A percentile compares a stretch with the other conserved stretches of the same genome.
These are phyloP conservation scores for Monosporozyma aquatica DNA, from an alignment of 805 yeast genomes.

Conservation along the genomic window DNA sequence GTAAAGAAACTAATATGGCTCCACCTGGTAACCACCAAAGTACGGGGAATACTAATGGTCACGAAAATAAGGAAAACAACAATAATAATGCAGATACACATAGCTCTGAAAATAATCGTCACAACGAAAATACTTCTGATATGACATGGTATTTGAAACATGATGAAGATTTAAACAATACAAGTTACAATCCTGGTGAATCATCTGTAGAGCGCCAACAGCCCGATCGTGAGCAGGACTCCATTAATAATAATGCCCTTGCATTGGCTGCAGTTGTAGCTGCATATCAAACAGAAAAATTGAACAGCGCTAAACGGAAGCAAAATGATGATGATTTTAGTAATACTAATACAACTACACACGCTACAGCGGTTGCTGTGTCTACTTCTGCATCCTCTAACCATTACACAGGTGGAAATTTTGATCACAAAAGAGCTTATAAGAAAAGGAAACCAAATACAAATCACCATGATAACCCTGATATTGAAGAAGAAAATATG, in stretches of 20 bases:
- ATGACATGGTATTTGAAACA: constrained; percentile 23
- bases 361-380: too few species aligned
- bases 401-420: neutral
- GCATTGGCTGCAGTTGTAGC: constrained; percentile 30
- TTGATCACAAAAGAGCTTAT: constrained; percentile 1
- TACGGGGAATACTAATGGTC: neutral
- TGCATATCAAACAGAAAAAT: constrained; percentile 22
- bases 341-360: too few species aligned
- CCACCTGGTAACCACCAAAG: neutral
- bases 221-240: constrained; percentile 3
- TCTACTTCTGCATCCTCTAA: too few species aligned
- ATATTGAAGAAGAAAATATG: constrained; percentile 7
- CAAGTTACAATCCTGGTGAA: neutral
- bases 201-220: neutral
- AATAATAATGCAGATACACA: constrained; percentile 6
- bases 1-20: too few species aligned
- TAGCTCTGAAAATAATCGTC: constrained; percentile 5
- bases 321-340: constrained; percentile 8
- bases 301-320: constrained; percentile 10
- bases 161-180: constrained; percentile 11
- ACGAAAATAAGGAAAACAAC: constrained; percentile 1
- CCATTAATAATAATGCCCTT: constrained; percentile 10
- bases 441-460: constrained; percentile 15
- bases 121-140: constrained; percentile 9
- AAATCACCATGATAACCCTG: constrained; percentile 7